Conservation (phyloP, 2,329 filamentous ascomycete species). For the Xylaria sp. region DNA sequence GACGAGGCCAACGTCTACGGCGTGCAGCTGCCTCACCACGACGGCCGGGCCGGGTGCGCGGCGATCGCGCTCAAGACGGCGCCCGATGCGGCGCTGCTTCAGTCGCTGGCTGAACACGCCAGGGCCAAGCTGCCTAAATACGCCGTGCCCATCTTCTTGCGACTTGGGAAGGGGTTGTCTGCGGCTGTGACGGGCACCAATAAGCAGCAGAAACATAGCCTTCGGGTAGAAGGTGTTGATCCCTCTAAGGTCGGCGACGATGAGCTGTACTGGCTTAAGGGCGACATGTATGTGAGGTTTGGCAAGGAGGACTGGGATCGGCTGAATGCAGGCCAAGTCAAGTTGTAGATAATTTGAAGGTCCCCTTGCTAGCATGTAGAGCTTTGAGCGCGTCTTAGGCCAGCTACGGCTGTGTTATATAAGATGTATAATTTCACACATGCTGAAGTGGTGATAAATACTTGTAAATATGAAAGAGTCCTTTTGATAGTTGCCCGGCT, state of each 20-base stretch:
- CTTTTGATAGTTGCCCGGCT: background rate
- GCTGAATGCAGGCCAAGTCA: slow-evolving; percentile 75
- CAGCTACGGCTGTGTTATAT: background rate
- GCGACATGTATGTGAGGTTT: slow-evolving; percentile 76
- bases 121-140: slow-evolving; percentile 72
- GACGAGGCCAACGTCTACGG: slow-evolving; percentile 89
- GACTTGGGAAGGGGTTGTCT: slow-evolving; percentile 67
- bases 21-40: slow-evolving; percentile 80
- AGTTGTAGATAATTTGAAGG: slow-evolving; percentile 57
- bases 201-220: slow-evolving; percentile 84
- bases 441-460: too few species aligned
- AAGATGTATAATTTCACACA: background rate
- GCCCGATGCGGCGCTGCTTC: slow-evolving; percentile 60
- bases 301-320: slow-evolving; percentile 73
- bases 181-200: slow-evolving; percentile 82
- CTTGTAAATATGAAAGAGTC: too few species aligned
- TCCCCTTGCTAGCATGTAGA: too few species aligned
- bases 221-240: slow-evolving; percentile 80
- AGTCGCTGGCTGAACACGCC: slow-evolving; percentile 71
- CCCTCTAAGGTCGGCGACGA: slow-evolving; percentile 64
- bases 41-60: slow-evolving; percentile 85
- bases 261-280: slow-evolving; percentile 72
- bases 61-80: slow-evolving; percentile 69
- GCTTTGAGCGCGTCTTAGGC: too few species aligned
- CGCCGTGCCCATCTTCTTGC: slow-evolving; percentile 81